Base-by-base conservation (phyloP, 176 grass and related monocot genomes). In the Carex parvula region DNA sequence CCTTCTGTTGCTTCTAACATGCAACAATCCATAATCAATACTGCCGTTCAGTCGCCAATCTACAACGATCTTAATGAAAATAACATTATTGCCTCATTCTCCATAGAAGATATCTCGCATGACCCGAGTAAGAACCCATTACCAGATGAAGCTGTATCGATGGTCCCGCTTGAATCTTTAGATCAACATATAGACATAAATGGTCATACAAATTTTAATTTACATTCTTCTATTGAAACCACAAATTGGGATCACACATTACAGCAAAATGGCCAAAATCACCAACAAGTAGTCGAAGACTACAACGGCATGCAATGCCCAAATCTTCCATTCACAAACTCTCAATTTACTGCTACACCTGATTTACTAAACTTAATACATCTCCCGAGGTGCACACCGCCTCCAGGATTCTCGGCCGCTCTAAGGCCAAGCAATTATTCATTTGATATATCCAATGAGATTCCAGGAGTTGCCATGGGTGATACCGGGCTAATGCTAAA, bases 311-410 rank as follows among this genome's bases (percentile, higher is more conserved):
- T 77, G 44, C 80, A 82, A 29, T 94, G 86, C 84, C 82, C 84
- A 63, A 84, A 87, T 84, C 75, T 77, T 44, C 39, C 64, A 22
- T 90, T 87, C 82, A 67, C 81, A 71, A 62, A 90, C 67, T 70
- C 79, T 37, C 39, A 62, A 42, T 90, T 88, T 86, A 59, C 80
- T 56, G 32, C 48, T 53, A 83, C 79, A 65, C 86, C 92, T 16
- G 91, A 92, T 87, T 61, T 97, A 60, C 74, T 94, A 77, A 93
- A 90, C 89, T 76, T 92, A 81, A 64, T 94, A 52, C 86, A 92
- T 33, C 84, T 89, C 55, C 82, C 90, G 59, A 91, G 85, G 61
- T 95, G 84, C 87, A 86, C 70, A 41, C 35, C 70, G 8, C 64
- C 87, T 37, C 65, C 82, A 70, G 69, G 84, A 32, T 72, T 52